Base-by-base conservation (phyloP, 73 alveolate genomes). In the Uronychia binucleata region DNA sequence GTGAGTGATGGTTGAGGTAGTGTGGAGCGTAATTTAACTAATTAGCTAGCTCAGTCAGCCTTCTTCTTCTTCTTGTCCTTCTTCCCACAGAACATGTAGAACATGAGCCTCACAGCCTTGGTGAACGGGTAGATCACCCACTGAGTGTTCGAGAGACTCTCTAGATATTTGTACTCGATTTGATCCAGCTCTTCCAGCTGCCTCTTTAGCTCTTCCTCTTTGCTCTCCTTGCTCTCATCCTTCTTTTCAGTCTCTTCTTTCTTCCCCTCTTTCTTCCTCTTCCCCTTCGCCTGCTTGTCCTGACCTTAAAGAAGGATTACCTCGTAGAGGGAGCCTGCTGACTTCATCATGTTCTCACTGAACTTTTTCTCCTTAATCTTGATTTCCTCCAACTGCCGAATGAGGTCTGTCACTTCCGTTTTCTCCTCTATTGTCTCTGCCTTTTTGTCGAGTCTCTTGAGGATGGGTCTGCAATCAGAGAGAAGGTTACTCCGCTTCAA, bases 111-210 rank as follows among this genome's bases (percentile, higher is more conserved):
- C 19, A 58, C 59, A n/a, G 85, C 27, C 82, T 85, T 85, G 30
- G 57, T 26, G 76, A 77, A 85, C 1, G 91, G 91, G 35, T 85
- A 85, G 27, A 85, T 1, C 29, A 85, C 33, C 91, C 91, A 85
- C 59, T 85, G 59, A 0, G 58, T 0, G 31, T 76, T 85, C 13
- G 67, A 31, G 34, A 85, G 34, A 26, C 74, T 34, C 30, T 58
- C 86, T 26, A 85, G 76, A 28, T 77, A 57, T 33, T 85, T 80
- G 28, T 1, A 28, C 82, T 85, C 91, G 11, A 32, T 30, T 34
- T 85, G 77, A 19, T 35, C 26, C 33, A 57, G 58, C 58, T 75
- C 81, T 5, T 75, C 81, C 32, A 11, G 34, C 58, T 28, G 26
- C 19, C 19, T 46, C 19, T 46, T 46, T 19, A 46, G 67, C 19